Conservation (phyloP, 306 rosid genomes). For the Ammopiptanthus mongolicus region DNA sequence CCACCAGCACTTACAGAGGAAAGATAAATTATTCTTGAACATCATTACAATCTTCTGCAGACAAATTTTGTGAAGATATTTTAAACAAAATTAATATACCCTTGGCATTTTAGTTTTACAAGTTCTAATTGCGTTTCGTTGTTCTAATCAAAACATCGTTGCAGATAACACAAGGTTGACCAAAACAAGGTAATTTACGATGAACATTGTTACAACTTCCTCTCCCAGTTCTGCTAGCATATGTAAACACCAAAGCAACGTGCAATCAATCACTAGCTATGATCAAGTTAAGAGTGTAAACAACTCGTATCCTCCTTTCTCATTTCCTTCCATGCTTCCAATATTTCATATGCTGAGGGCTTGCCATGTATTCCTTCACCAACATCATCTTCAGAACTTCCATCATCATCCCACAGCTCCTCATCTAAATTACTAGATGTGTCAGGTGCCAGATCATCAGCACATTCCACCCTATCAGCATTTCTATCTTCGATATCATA, state of each 20-base stretch:
- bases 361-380: constrained; percentile 31
- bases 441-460: constrained; percentile 14
- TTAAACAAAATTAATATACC: not conserved
- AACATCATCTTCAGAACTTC: constrained; percentile 30
- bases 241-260: not conserved
- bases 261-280: constrained; percentile 7
- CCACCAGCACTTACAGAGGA: not conserved
- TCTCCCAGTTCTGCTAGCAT: not conserved
- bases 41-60: not conserved
- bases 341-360: constrained; percentile 64
- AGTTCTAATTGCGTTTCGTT: not conserved
- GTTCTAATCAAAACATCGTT: not conserved
- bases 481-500: constrained; percentile 17
- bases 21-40: not conserved
- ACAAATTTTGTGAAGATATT: not conserved
- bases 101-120: not conserved
- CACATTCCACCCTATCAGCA: not conserved
- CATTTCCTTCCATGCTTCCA: constrained; percentile 68
- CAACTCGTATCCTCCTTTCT: constrained; percentile 43
- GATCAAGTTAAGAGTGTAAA: constrained; percentile 31
- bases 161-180: not conserved
- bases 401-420: constrained; percentile 34
- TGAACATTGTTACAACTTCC: not conserved
- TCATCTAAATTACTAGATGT: constrained; percentile 9
- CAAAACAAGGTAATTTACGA: not conserved